phyloP scores from a whole-genome alignment of 1,284 basidiomycete genomes.

The Apiotrichum porosum region DNA sequence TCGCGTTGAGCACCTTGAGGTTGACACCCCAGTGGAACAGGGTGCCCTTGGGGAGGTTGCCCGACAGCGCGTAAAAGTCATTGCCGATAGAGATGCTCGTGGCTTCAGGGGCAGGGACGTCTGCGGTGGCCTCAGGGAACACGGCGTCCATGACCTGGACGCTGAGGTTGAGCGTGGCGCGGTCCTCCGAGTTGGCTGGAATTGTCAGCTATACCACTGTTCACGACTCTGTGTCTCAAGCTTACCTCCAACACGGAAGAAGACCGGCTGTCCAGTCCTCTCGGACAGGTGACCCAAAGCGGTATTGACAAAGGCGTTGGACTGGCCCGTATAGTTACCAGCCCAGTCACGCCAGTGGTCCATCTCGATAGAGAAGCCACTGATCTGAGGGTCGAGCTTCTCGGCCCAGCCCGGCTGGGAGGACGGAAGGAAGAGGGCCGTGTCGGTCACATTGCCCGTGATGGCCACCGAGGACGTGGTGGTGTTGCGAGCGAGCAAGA shows the following conservation, averaged over 20 bases:
- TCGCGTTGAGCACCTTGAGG: conserved; percentile 55
- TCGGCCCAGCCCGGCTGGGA: conserved; percentile 15
- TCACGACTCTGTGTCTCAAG: background rate
- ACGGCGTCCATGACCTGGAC: conserved; percentile 22
- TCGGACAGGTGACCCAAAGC: conserved; percentile 14
- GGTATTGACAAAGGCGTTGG: conserved; percentile 22
- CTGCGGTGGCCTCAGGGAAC: conserved; percentile 49
- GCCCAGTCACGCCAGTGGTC: conserved; percentile 26
- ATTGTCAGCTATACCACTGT: too few species aligned
- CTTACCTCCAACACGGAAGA: conserved; percentile 11
- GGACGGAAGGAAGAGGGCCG: conserved; percentile 4
- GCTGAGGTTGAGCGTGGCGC: conserved; percentile 11
- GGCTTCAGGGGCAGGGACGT: conserved; percentile 62
- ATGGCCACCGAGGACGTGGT: background rate
- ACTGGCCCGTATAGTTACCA: conserved; percentile 12
- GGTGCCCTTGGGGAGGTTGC: conserved; percentile 53
- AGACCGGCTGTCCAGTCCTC: conserved; percentile 16
- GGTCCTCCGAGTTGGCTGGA: conserved; percentile 23
- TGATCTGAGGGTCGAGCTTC: conserved; percentile 15
- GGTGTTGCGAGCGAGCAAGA: background rate
- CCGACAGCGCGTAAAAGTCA: conserved; percentile 57
- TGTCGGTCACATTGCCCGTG: conserved; percentile 1
- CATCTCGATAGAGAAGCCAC: conserved; percentile 24
- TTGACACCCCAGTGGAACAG: conserved; percentile 67
- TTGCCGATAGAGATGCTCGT: conserved; percentile 57